Evolutionary conservation across 176 grass and related monocot species (phyloP).

Genomic region (Coix lacrymajobi): DNA sequence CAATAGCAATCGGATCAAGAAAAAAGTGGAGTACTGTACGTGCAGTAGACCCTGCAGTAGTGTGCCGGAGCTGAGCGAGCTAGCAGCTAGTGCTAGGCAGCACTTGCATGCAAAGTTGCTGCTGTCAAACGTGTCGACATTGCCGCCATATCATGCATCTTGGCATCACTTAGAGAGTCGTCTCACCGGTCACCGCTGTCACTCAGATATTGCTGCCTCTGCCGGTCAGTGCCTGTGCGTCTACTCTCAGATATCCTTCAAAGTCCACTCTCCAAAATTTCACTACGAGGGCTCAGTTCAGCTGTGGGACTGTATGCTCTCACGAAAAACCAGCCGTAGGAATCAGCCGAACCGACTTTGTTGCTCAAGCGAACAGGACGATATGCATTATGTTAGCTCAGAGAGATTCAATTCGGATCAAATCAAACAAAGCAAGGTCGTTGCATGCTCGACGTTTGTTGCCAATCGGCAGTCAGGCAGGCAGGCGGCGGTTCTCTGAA

Average conservation of each 20-base stretch:
- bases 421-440: background rate
- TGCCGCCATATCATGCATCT: background rate
- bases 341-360: too few relatives aligned
- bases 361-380: too few relatives aligned
- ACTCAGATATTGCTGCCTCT: background rate
- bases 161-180: background rate
- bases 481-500: background rate
- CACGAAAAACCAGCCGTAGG: too few relatives aligned
- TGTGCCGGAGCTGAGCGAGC: background rate
- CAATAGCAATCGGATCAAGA: background rate
- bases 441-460: too few relatives aligned
- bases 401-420: background rate
- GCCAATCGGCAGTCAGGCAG: too few relatives aligned
- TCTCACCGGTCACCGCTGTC: background rate
- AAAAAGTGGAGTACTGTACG: background rate
- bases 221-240: background rate
- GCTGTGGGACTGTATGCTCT: too few relatives aligned
- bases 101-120: background rate
- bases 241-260: background rate
- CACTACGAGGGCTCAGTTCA: too few relatives aligned
- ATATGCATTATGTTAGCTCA: background rate
- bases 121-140: background rate
- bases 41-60: background rate
- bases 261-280: background rate
- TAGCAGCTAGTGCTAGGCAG: background rate